phyloP scores from a whole-genome alignment of 2,329 filamentous ascomycete species.

The Hawksworthiomyces lignivorus region DNA sequence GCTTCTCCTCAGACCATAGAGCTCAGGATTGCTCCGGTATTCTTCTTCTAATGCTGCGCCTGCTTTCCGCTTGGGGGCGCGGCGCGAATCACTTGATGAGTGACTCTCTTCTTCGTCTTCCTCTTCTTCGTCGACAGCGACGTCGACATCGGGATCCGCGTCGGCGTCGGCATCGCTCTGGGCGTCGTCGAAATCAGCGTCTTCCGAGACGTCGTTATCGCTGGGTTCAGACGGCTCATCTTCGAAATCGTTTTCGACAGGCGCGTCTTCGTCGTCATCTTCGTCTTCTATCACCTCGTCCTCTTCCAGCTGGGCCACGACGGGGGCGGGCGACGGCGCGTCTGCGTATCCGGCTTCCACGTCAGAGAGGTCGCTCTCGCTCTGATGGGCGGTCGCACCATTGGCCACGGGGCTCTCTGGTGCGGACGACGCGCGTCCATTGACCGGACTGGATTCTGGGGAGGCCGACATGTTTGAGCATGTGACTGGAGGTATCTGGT shows the following conservation, averaged over 20 bases:
- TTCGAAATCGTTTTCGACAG: conserved; percentile 21
- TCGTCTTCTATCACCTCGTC: conserved; percentile 57
- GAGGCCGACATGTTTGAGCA: conserved; percentile 57
- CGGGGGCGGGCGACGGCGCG: conserved; percentile 31
- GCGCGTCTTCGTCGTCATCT: conserved; percentile 35
- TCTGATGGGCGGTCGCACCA: conserved; percentile 38
- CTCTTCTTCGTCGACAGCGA: conserved; percentile 49
- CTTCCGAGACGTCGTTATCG: conserved; percentile 52
- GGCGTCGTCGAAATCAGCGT: conserved; percentile 61
- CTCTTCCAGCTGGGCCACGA: conserved; percentile 11
- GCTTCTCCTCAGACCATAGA: conserved; percentile 91
- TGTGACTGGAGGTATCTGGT: conserved; percentile 55
- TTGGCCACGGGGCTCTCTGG: conserved; percentile 36
- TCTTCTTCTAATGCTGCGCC: conserved; percentile 61
- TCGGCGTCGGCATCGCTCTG: conserved; percentile 36
- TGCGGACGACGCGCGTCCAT: conserved; percentile 56
- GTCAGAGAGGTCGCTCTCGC: conserved; percentile 73
- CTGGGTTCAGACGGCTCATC: conserved; percentile 42
- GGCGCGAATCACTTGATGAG: conserved; percentile 62
- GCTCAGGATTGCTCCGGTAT: conserved; percentile 79
- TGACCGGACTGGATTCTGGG: conserved; percentile 53
- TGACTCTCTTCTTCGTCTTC: conserved; percentile 52
- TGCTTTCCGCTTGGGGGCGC: conserved; percentile 66
- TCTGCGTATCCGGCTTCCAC: conserved; percentile 45
- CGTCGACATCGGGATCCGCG: conserved; percentile 67